Evolutionary conservation across 768 basidiomycete species (phyloP).

Genomic region (Termitomyces titanicus): DNA sequence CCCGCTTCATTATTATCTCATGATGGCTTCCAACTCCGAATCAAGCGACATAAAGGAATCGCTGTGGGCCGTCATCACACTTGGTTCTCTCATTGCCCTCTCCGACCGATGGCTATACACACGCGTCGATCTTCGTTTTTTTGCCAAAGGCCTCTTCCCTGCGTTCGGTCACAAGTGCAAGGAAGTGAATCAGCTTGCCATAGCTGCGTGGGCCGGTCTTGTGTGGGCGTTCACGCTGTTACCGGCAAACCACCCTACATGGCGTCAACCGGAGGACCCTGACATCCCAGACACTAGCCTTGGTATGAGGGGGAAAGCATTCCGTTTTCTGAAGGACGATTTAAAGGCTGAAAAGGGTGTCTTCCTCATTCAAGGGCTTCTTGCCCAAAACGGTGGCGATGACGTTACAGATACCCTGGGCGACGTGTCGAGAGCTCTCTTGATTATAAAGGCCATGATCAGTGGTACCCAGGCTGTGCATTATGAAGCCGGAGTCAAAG

Average conservation of each 20-base stretch:
- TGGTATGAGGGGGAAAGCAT: conserved; percentile 28
- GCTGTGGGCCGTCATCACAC: conserved; percentile 39
- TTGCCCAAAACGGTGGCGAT: conserved; percentile 17
- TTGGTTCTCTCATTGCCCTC: conserved; percentile 46
- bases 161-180: conserved; percentile 30
- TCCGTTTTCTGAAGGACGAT: conserved; percentile 44
- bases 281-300: conserved; percentile 16
- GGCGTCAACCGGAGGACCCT: conserved; percentile 24
- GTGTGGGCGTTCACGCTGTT: conserved; percentile 49
- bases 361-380: conserved; percentile 35
- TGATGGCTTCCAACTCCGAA: conserved; percentile 22
- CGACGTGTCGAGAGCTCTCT: conserved; percentile 31
- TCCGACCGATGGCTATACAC: conserved; percentile 40
- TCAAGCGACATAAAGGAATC: conserved; percentile 26
- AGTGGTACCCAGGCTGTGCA: conserved; percentile 19
- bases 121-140: conserved; percentile 34
- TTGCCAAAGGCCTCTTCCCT: conserved; percentile 30
- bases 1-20: conserved; percentile 25
- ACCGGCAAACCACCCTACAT: conserved; percentile 4
- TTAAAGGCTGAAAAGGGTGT: conserved; percentile 40
- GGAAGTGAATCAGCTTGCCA: conserved; percentile 33
- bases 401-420: not conserved
- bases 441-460: conserved; percentile 37
- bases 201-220: conserved; percentile 49
- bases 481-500: conserved; percentile 26